Evolutionary conservation across 78 protist genomes (phyloP), one percentile per base, ranked within the genome.

Genomic region (Isochrysis galbana): DNA sequence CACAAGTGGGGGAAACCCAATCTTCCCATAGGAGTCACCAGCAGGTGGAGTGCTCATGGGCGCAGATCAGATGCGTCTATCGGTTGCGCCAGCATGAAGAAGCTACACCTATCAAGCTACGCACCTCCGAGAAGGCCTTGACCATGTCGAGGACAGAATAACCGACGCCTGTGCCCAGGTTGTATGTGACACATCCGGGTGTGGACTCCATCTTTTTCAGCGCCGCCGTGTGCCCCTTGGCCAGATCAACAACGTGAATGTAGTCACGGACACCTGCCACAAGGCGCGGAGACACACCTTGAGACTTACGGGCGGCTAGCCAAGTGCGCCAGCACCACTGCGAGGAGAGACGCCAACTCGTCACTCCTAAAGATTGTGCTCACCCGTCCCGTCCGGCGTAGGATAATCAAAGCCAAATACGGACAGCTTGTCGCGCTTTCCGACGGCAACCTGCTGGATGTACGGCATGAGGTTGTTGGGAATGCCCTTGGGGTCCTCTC

Each of bases 321-420:
- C n/a, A n/a, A n/a, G n/a, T n/a, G n/a, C n/a, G n/a, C n/a, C n/a
- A n/a, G n/a, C n/a, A n/a, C n/a, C n/a, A n/a, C n/a, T n/a, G n/a
- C n/a, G n/a, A n/a, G n/a, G n/a, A n/a, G n/a, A n/a, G n/a, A n/a
- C n/a, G n/a, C n/a, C n/a, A n/a, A n/a, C n/a, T n/a, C n/a, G n/a
- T n/a, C n/a, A n/a, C n/a, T n/a, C n/a, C n/a, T n/a, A 82, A 99
- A n/a, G n/a, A n/a, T n/a, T n/a, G n/a, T n/a, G n/a, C n/a, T n/a
- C n/a, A n/a, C n/a, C 98, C 19, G 99, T 98, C 45, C 99, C 99
- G 89, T 99, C 99, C 7, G 29, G 84, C 32, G 99, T 99, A 34
- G 87, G 90, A 94, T 97, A 99, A 94, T 98, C 99, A 32, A 38
- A 34, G 41, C 99, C 99, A 87, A 96, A 98, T 10, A 99, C 95